A percentile compares a stretch with the other conserved stretches of the same genome.
Conservation (phyloP, 2,329 filamentous ascomycete genomes). For the Penicillium janthinellum region DNA sequence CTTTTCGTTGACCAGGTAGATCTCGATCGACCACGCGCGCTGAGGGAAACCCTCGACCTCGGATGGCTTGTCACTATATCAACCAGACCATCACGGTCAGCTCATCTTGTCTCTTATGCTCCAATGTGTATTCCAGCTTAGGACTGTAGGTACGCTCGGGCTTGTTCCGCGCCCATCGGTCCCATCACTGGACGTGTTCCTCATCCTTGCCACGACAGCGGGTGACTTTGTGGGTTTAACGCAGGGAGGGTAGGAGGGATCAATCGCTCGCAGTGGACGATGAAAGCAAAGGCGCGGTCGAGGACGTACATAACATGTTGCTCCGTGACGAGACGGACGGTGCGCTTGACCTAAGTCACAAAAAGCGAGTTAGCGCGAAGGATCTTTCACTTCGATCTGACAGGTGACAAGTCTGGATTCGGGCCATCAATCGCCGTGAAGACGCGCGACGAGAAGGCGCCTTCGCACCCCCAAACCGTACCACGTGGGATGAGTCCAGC, state of each 20-base stretch:
- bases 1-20: conserved; percentile 81
- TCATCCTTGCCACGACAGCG: not conserved
- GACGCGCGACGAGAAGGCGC: not conserved
- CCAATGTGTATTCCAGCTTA: not conserved
- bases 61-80: conserved; percentile 71
- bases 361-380: conserved; percentile 20
- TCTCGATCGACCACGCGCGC: conserved; percentile 85
- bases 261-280: conserved; percentile 1
- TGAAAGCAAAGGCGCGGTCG: conserved; percentile 15
- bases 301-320: conserved; percentile 79
- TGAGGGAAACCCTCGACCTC: conserved; percentile 87
- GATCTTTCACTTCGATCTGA: not conserved
- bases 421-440: not conserved
- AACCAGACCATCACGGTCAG: conserved; percentile 8
- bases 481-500: not conserved
- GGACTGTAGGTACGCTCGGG: not conserved
- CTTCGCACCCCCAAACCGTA: not conserved
- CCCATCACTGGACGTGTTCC: not conserved
- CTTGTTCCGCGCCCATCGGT: not conserved
- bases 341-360: conserved; percentile 68
- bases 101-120: not conserved
- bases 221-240: not conserved
- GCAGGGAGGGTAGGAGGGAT: too few relatives aligned
- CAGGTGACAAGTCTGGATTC: not conserved
- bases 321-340: conserved; percentile 89